Base-by-base conservation (phyloP, 306 rosid genomes). In the Cicer yamashitae region DNA sequence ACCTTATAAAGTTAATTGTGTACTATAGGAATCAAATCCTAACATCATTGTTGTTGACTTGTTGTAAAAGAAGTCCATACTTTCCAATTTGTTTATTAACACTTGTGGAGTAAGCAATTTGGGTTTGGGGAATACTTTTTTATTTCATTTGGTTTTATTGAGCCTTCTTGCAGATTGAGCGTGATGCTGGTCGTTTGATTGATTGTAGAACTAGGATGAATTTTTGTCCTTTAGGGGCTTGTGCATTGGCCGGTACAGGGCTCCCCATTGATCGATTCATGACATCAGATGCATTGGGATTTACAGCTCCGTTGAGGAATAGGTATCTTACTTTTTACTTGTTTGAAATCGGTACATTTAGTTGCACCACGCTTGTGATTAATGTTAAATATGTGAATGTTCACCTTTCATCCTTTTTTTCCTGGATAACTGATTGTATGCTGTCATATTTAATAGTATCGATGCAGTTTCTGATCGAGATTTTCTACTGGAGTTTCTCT, bases 401-500 rank as follows among this genome's bases (percentile, higher is more conserved):
- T 83, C 63, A 14, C 67, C 67, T 7, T 80, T 18, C 14, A 68
- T 52, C 41, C 37, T 30, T 39, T 10, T 46, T 30, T 7, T 52
- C 30, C 34, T 43, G 17, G 25, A 76, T 74, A 63, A 81, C 54
- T 77, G 60, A 62, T 71, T 64, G 15, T 47, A 38, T 56, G 51
- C 73, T 64, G 57, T 77, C 53, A 58, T 76, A 78, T 82, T 45
- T 45, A 73, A 43, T 58, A 94, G 99, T 78, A 92, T 94, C 10
- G 99, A 94, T 83, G 97, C 99, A 53, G 97, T 94, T 83, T 92
- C 97, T n/a, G 99, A 92, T 77, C 87, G 99, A 79, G 97, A 94
- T 85, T 92, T 92, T 64, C 86, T 93, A 47, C 68, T 94, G 70
- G 97, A 94, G 84, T 88, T 94, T 73, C 96, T 94, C 68, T 92